These are phyloP conservation scores for Yarrowia sp. DNA, from an alignment of 805 yeast species.

Conservation along the genomic window DNA sequence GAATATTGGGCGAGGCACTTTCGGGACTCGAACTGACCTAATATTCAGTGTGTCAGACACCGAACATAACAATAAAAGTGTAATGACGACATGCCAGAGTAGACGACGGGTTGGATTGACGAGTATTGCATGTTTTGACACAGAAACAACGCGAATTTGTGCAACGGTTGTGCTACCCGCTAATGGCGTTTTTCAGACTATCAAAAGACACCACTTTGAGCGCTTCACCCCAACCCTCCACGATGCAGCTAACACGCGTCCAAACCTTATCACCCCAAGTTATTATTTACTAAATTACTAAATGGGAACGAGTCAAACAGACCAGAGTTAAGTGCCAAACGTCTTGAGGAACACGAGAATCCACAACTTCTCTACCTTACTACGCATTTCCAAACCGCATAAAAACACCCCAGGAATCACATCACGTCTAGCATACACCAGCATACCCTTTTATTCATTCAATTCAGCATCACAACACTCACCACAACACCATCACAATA, in stretches of 20 bases:
- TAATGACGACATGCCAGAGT: background rate
- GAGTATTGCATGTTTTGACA: too few relatives aligned
- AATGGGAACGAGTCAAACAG: constrained; percentile 4
- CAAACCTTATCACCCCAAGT: constrained; percentile 1
- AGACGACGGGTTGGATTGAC: too few relatives aligned
- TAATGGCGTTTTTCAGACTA: background rate
- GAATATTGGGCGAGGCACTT: background rate
- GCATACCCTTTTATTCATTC: background rate
- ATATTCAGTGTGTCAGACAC: too few relatives aligned
- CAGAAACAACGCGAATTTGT: too few relatives aligned
- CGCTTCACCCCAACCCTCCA: background rate
- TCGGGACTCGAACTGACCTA: constrained; percentile 3
- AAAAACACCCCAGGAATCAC: background rate
- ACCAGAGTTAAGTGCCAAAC: background rate
- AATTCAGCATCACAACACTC: background rate
- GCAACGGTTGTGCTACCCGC: too few relatives aligned
- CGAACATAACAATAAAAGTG: background rate
- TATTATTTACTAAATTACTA: constrained; percentile 13
- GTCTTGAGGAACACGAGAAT: background rate
- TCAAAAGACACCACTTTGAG: too few relatives aligned
- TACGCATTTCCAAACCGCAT: background rate
- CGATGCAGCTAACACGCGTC: constrained; percentile 12
- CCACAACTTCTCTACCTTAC: background rate
- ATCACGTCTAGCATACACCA: background rate
- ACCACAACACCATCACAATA: background rate